Evolutionary conservation across 352 stramenopile species (phyloP), one percentile per base, ranked within the genome.

Genomic region (Thraustotheca clavata): DNA sequence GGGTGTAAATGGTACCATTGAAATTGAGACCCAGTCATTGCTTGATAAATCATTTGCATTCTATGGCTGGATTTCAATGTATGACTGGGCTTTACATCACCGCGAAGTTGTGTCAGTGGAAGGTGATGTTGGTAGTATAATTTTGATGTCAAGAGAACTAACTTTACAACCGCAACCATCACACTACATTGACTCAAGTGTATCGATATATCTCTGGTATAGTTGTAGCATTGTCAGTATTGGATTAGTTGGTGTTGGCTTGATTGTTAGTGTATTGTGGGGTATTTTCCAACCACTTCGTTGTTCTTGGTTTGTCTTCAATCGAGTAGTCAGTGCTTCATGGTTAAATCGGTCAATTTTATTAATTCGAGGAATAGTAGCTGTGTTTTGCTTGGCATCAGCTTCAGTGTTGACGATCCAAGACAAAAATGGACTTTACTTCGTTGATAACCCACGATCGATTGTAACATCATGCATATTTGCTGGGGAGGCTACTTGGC

Each of bases 11-110:
- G 16, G 24, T 4, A 16, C 12, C 22, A 16, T 12, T 11, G 11
- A 22, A 2, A 4, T 50, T 6, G 32, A 46, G 11, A 33, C 22
- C 29, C 22, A 49, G 34, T 32, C 22, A 3, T 9, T 47, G 5
- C 9, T 62, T 22, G 31, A 62, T 5, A 11, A 46, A 4, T 12
- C 50, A 24, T 60, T 38, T 38, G 31, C 11, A 2, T 8, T 50
- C 1, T 62, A 54, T 50, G 55, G 55, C 8, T 62, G 55, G 55
- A 14, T 52, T n/a, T 26, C 18, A 38, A 16, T 62, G 5, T 62
- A 49, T 31, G 34, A 62, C 18, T 62, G 55, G 55, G 55, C 34
- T 27, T 32, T 20, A 26, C 31, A 36, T 1, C 14, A 11, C 12
- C 55, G 55, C 33, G 55, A 62, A 27, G 55, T 41, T 32, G 55